Evolutionary conservation across 140 eudicot genomes (phyloP).

Genomic region (Flaveria floridana): DNA sequence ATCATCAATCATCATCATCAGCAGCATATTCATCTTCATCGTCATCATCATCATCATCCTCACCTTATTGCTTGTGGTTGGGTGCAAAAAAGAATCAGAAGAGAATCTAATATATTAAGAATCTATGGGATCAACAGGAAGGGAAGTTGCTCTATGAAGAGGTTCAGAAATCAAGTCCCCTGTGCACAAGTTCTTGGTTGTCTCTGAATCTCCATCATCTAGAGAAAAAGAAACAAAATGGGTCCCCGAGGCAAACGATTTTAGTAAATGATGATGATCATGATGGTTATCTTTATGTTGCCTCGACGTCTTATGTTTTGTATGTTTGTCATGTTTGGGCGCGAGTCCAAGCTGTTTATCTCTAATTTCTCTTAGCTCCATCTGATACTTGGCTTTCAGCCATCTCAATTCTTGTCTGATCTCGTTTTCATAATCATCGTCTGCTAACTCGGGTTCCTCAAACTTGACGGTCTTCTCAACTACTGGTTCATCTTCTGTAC

Average conservation of each 20-base stretch:
- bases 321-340: background rate
- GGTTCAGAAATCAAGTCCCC: constrained; percentile 53
- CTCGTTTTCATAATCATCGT: constrained; percentile 50
- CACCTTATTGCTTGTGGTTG: constrained; percentile 32
- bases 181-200: constrained; percentile 37
- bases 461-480: background rate
- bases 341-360: constrained; percentile 46
- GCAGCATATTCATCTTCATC: too few species aligned
- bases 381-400: constrained; percentile 63
- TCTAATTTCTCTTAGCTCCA: constrained; percentile 50
- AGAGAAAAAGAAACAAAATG: constrained; percentile 33
- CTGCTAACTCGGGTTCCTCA: constrained; percentile 28
- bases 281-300: constrained; percentile 22
- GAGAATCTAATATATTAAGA: constrained; percentile 26
- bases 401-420: constrained; percentile 62
- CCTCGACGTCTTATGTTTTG: background rate
- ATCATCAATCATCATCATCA: background rate
- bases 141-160: constrained; percentile 77
- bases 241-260: constrained; percentile 35
- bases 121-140: constrained; percentile 76
- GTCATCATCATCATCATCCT: constrained; percentile 12
- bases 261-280: constrained; percentile 11
- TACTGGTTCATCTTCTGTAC: constrained; percentile 31
- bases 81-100: constrained; percentile 28
- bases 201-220: constrained; percentile 15